Evolutionary conservation across 352 stramenopile genomes (phyloP).

Genomic region (Albugo laibachii): DNA sequence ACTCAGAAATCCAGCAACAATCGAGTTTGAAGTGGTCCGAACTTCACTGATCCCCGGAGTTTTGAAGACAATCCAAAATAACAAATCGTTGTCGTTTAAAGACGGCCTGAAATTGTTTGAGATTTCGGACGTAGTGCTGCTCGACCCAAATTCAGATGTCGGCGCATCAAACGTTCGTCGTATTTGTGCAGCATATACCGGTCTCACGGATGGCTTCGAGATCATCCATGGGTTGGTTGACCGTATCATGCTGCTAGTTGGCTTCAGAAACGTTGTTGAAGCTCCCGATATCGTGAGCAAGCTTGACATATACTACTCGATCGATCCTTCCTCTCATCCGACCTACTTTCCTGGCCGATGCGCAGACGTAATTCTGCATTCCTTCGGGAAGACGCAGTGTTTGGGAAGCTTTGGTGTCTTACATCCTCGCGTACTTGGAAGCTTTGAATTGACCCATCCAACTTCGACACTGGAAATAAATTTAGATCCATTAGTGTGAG

Average conservation of each 20-base stretch:
- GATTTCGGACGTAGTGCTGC: constrained; percentile 96
- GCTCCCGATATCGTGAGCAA: constrained; percentile 21
- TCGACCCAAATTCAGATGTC: constrained; percentile 83
- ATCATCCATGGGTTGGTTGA: constrained; percentile 98
- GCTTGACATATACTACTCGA: constrained; percentile 70
- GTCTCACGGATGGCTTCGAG: constrained; percentile 95
- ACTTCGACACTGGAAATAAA: constrained; percentile 95
- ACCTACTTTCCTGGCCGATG: constrained; percentile 95
- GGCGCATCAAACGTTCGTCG: constrained; percentile 91
- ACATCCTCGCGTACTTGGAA: constrained; percentile 93
- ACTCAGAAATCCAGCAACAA: constrained; percentile 96
- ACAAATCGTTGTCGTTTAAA: constrained; percentile 93
- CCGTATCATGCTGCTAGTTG: constrained; percentile 95
- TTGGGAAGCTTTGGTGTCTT: constrained; percentile 96
- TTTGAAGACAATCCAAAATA: constrained; percentile 98
- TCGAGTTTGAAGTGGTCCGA: constrained; percentile 98
- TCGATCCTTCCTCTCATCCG: constrained; percentile 27
- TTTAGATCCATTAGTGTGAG: constrained; percentile 89
- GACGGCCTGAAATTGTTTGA: constrained; percentile 98
- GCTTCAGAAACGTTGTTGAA: constrained; percentile 69
- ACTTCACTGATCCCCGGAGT: constrained; percentile 96
- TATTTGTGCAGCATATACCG: constrained; percentile 93
- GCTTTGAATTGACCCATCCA: constrained; percentile 96
- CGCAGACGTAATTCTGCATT: constrained; percentile 86
- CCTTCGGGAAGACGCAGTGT: constrained; percentile 31